Evolutionary conservation across 306 rosid genomes (phyloP), one percentile per base, ranked within the genome.

Genomic region (Cercis canadensis): DNA sequence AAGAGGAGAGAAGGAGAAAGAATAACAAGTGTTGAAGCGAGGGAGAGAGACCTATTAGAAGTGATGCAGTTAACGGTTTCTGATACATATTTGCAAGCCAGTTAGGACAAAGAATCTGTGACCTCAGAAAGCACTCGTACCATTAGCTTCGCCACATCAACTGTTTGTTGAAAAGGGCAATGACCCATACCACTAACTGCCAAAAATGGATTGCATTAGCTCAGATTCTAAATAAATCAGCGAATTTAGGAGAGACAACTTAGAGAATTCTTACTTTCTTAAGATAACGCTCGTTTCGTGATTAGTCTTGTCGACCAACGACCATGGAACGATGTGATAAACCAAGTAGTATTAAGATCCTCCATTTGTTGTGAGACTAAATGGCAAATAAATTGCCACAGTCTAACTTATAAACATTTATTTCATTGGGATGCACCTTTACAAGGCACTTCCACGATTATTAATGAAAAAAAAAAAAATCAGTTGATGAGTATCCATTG

Each of bases 91-190:
- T 74, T 33, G 75, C 17, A 74, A 73, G 75, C 74, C 89, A 86
- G 80, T 80, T 62, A 67, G 84, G 88, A 81, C 85, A 80, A 78
- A 85, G 74, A 86, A 88, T 80, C 72, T 62, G 44, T 75, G 81
- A 76, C 83, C 83, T 80, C 69, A 65, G 65, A 85, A 78, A 67
- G 50, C 70, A 70, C 60, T 69, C 68, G 54, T 49, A 56, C 72
- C 83, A 59, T 45, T 85, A 31, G 75, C 77, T 70, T 80, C 61
- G 78, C 76, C 87, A 75, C 79, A 78, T 78, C 69, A 64, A 63
- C 74, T 63, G 55, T 65, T 49, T 80, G 78, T 72, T 78, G 65
- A 33, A 62, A 80, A 46, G 65, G 75, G 69, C 2, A 83, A 69
- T 39, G 73, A 49, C 66, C 58, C 73, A 55, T 62, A 7, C 43